Evolutionary conservation across 805 yeast species (phyloP), one percentile per base, ranked within the genome.

Genomic region (Hanseniaspora nectarophila): DNA sequence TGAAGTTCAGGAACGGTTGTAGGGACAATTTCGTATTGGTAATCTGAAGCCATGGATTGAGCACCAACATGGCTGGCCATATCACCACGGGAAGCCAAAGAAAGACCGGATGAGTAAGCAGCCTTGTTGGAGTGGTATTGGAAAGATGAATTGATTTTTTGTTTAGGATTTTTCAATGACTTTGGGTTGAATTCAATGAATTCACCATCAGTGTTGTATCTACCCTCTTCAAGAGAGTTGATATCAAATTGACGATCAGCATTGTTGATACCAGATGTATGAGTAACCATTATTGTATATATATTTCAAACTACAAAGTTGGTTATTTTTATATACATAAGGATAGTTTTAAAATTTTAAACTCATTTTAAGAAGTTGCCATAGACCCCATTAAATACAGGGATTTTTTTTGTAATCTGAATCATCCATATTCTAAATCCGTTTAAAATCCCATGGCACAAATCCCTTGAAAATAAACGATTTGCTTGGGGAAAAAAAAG

Each of bases 111-210:
- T n/a, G 53, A 49, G 15, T 26, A 49, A 2, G 26, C 46, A 16
- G 53, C 42, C 46, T 34, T 49, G 26, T 42, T 39, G 4, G 48
- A 42, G 7, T 46, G 45, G 16, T 51, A 51, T 23, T 51, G 54
- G 31, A 51, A 51, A 3, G 54, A 51, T 6, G 54, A 51, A 24
- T 51, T 49, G 16, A 21, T 35, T 28, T 31, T 42, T 34, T 46
- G 20, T 20, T 26, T 49, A 10, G n/a, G 23, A 2, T 26, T 42
- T 38, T 28, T 46, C n/a, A n/a, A n/a, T n/a, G n/a, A n/a, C n/a
- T n/a, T n/a, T n/a, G n/a, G n/a, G n/a, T n/a, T n/a, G n/a, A n/a
- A n/a, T n/a, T 49, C 46, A n/a, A 16, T 45, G 16, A 18, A 21
- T 18, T 44, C 32, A 18, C 32, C 16, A 35, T 31, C 23, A 24